Conservation (phyloP, 768 basidiomycete genomes). For the Xerocomellus amylosporus region DNA sequence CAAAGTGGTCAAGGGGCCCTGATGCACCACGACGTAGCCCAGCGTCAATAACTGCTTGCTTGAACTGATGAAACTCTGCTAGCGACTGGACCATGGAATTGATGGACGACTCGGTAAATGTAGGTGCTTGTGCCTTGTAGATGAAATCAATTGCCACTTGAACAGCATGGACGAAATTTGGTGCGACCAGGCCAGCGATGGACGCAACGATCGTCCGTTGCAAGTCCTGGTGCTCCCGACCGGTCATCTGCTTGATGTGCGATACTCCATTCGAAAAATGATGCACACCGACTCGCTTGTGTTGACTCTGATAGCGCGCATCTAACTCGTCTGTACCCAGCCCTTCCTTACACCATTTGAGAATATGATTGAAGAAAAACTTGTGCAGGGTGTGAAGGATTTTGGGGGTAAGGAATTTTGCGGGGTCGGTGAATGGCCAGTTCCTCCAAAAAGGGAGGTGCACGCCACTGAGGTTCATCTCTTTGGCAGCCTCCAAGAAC, state of each 20-base stretch:
- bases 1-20: not conserved
- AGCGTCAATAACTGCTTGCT: not conserved
- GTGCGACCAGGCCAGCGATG: not conserved
- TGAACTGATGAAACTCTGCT: not conserved
- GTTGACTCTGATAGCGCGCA: not conserved
- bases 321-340: not conserved
- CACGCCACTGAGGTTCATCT: conserved; percentile 2
- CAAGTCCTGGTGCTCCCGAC: conserved; percentile 38
- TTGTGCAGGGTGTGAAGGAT: conserved; percentile 8
- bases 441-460: conserved; percentile 37
- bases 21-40: not conserved
- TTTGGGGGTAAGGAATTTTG: conserved; percentile 35
- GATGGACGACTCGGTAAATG: conserved; percentile 12
- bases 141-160: conserved; percentile 25
- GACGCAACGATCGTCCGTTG: conserved; percentile 33
- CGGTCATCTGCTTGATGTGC: conserved; percentile 41
- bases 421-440: conserved; percentile 34
- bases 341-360: conserved; percentile 13
- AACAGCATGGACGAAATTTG: not conserved
- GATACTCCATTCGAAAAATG: conserved; percentile 41
- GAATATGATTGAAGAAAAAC: conserved; percentile 11
- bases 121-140: conserved; percentile 21
- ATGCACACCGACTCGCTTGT: conserved; percentile 22
- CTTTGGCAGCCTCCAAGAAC: conserved; percentile 24
- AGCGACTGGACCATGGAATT: not conserved